A percentile compares a stretch with the other conserved stretches of the same genome.
These are phyloP conservation scores for Picea glauca DNA, from an alignment of 75 land plant species.

Conservation along the genomic window DNA sequence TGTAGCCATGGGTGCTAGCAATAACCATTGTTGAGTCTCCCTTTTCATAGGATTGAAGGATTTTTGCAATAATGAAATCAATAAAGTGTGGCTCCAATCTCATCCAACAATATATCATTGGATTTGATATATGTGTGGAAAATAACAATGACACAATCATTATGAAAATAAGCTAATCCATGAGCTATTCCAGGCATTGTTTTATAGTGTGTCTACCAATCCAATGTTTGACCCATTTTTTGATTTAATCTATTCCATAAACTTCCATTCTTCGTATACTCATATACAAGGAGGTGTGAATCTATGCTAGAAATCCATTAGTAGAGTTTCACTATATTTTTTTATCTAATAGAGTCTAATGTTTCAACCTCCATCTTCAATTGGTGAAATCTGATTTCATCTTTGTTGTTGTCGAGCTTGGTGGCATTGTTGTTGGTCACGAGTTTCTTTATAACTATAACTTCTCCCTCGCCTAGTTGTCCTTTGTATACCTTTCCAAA, in stretches of 20 bases:
- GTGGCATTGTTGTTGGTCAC: conserved; percentile 30
- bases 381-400: conserved; percentile 23
- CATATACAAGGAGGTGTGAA: too few relatives aligned
- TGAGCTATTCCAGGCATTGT: too few relatives aligned
- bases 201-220: too few relatives aligned
- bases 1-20: conserved; percentile 38
- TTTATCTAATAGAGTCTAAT: conserved; percentile 13
- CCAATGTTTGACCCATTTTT: too few relatives aligned
- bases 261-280: too few relatives aligned
- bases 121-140: conserved; percentile 71
- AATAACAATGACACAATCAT: too few relatives aligned
- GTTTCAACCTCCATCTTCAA: conserved; percentile 69
- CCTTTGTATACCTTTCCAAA: too few relatives aligned
- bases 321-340: too few relatives aligned
- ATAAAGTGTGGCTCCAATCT: conserved; percentile 69
- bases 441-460: conserved; percentile 80
- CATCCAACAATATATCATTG: conserved; percentile 74
- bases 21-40: conserved; percentile 54
- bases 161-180: too few relatives aligned
- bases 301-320: too few relatives aligned
- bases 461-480: too few relatives aligned
- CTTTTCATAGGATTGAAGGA: conserved; percentile 50
- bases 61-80: conserved; percentile 83
- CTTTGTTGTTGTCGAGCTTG: neutral
- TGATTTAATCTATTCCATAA: too few relatives aligned